Conservation (phyloP, 179 eudicot genomes). For the Patellifolia procumbens region DNA sequence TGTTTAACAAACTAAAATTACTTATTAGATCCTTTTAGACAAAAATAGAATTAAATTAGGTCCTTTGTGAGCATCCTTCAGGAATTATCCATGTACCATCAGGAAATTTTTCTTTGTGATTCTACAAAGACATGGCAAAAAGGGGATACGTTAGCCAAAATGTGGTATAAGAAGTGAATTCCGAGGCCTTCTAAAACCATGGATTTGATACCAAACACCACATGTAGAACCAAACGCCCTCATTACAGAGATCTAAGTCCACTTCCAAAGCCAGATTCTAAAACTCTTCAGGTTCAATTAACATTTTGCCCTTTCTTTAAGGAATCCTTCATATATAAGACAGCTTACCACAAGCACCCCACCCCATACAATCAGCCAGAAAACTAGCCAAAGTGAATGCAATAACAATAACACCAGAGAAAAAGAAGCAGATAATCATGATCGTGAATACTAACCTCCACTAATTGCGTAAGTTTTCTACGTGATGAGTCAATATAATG, state of each 20-base stretch:
- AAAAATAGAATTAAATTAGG: no score
- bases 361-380: neutral
- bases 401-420: neutral
- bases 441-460: slow-evolving; percentile 60
- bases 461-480: slow-evolving; percentile 80
- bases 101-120: no score
- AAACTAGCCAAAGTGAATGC: neutral
- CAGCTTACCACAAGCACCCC: no score
- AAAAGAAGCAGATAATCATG: neutral
- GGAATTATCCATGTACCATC: no score
- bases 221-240: neutral
- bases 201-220: neutral
- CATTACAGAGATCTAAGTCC: neutral
- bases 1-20: no score
- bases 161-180: neutral
- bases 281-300: neutral
- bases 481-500: slow-evolving; percentile 87
- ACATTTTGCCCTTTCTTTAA: no score
- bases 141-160: neutral
- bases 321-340: no score
- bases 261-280: neutral
- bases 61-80: no score
- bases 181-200: neutral
- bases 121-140: no score
- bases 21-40: no score